These are phyloP conservation scores for Paraphoma sp. DNA, from an alignment of 2,329 filamentous ascomycete species.

Conservation along the genomic window DNA sequence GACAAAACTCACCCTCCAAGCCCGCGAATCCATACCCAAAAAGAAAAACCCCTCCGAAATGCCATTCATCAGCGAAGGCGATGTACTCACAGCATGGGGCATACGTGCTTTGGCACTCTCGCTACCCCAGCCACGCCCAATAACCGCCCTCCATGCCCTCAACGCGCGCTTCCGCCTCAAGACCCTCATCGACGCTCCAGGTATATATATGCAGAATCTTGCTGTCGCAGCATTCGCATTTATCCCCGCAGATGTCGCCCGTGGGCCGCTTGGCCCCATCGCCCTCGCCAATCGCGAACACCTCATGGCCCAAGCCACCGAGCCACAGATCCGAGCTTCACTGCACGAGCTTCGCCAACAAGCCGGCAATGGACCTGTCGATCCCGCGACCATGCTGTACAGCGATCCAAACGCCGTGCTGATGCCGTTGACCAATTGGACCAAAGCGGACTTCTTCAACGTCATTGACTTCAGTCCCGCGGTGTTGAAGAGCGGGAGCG, in stretches of 20 bases:
- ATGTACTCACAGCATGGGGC: constrained; percentile 30
- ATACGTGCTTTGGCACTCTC: constrained; percentile 32
- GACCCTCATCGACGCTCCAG: constrained; percentile 20
- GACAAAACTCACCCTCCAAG: constrained; percentile 26
- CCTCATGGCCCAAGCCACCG: constrained; percentile 20
- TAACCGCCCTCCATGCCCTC: constrained; percentile 52
- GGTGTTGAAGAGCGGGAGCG: constrained; percentile 8
- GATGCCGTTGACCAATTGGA: constrained; percentile 22
- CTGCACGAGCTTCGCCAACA: constrained; percentile 18
- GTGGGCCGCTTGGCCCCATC: constrained; percentile 19
- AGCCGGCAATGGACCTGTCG: constrained; percentile 3
- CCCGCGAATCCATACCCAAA: constrained; percentile 34
- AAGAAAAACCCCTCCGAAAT: neutral
- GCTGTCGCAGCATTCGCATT: constrained; percentile 16
- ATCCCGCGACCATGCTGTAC: constrained; percentile 26
- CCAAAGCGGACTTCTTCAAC: constrained; percentile 13
- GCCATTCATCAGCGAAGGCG: constrained; percentile 31
- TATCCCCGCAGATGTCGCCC: constrained; percentile 11
- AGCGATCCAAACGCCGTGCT: constrained; percentile 12
- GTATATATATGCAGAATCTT: constrained; percentile 24
- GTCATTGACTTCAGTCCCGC: constrained; percentile 27
- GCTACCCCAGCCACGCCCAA: constrained; percentile 30
- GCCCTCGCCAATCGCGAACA: constrained; percentile 19
- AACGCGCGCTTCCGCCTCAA: constrained; percentile 46
- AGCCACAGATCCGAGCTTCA: constrained; percentile 26